These are phyloP conservation scores for Boletellus deceptivus DNA, from an alignment of 1,284 basidiomycete genomes.

Conservation along the genomic window DNA sequence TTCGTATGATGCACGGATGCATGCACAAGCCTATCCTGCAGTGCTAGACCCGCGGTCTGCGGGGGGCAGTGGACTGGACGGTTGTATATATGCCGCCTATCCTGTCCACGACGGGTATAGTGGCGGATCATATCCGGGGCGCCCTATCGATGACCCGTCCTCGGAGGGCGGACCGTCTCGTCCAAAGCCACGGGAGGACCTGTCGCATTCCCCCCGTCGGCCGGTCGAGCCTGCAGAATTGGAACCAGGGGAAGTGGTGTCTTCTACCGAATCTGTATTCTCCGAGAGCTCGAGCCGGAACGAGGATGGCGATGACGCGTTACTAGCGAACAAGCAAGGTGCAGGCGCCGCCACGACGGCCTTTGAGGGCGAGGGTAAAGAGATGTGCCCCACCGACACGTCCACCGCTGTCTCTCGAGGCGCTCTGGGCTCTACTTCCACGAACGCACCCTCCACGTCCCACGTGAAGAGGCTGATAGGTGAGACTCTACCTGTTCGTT, in stretches of 20 bases:
- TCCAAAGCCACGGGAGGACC: background rate
- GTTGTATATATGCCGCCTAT: background rate
- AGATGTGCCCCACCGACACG: background rate
- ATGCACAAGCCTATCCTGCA: constrained; percentile 10
- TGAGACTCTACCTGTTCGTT: constrained; percentile 5
- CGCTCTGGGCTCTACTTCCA: background rate
- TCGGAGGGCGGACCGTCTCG: constrained; percentile 7
- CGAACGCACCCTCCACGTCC: constrained; percentile 14
- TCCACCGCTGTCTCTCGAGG: background rate
- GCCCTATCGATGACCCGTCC: background rate
- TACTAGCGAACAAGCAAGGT: constrained; percentile 13
- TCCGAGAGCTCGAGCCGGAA: constrained; percentile 26
- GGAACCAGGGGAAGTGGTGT: constrained; percentile 29
- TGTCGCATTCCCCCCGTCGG: background rate
- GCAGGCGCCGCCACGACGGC: background rate
- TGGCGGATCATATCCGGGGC: background rate
- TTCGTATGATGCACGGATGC: background rate
- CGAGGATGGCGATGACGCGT: constrained; percentile 7
- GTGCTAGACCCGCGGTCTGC: constrained; percentile 13
- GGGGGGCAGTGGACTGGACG: background rate
- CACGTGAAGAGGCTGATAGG: constrained; percentile 31
- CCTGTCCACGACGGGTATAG: background rate
- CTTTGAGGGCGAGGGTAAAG: constrained; percentile 9
- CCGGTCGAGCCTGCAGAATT: constrained; percentile 9
- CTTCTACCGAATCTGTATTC: constrained; percentile 25